Base-by-base conservation (phyloP, 2,329 filamentous ascomycete species). In the Fusarium transvaalense region DNA sequence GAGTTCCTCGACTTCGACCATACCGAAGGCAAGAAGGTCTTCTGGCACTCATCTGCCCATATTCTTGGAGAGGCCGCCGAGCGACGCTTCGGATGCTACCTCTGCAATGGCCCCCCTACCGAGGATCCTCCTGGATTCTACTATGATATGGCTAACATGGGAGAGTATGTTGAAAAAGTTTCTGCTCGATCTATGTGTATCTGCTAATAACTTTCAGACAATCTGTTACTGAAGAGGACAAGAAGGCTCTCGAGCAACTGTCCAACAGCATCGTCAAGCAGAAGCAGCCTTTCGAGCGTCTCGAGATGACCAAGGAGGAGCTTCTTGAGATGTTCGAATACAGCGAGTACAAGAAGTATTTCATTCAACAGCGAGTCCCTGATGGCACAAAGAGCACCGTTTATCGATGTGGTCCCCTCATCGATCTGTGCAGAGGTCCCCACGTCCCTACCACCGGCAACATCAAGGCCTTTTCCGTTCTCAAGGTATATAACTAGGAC, bases 321-420 rank as follows among this genome's bases (percentile, higher is more conserved):
- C 86, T 98, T 51, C 88, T 96, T 53, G 93, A 97, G 78, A 97
- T 98, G 81, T 98, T 98, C 84, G 89, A 90, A 74, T 97, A 97
- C 86, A 97, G 97, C 86, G 96, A 96, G 79, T 98, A 97, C 85
- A 98, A 99, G 88, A 90, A 97, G 78, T 92, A 97, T 80, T 97
- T 98, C 80, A 98, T 99, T 82, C 91, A 79, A 73, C 79, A 81
- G 71, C 77, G 79, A 45, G 79, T 98, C 64, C 85, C 90, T 38
- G 93, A 97, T 73, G 94, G 93, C 73, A 94, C 93, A 57, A 93
- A 87, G 77, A 97, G 93, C 78, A 98, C 96, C 12, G 95, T 98
- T 39, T 99, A 98, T 81, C 90, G 93, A 68, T 97, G 94, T 76
- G 96, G 96, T 61, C 94, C 94, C 15, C 85, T 98, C 58, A 97